phyloP scores from a whole-genome alignment of 495 filamentous ascomycete species.

The Aspergillus heteromorphus region DNA sequence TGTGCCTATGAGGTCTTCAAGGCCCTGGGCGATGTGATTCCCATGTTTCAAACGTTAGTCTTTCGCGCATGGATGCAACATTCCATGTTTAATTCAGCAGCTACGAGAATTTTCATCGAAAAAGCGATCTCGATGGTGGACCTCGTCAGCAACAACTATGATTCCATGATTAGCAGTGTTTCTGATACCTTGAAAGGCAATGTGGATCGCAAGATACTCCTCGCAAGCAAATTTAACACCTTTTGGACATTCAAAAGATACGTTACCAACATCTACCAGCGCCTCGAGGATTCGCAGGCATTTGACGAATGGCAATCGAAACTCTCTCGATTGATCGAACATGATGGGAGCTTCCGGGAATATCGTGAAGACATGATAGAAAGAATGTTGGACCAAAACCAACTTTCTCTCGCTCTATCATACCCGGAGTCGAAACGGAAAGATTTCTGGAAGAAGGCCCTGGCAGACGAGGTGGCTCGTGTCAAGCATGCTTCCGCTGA shows the following conservation, averaged over 20 bases:
- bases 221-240: not conserved
- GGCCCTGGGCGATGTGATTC: not conserved
- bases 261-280: not conserved
- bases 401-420: not conserved
- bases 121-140: not conserved
- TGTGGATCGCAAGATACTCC: not conserved
- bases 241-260: not conserved
- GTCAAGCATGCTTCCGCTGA: not conserved
- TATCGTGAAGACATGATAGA: not conserved
- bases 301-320: not conserved
- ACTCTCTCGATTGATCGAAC: not conserved
- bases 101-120: not conserved
- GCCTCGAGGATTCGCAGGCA: not conserved
- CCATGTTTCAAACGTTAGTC: not conserved
- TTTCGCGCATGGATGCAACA: not conserved
- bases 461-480: not conserved
- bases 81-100: not conserved
- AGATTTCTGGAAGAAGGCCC: not conserved
- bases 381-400: too few species aligned
- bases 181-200: not conserved
- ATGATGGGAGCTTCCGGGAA: not conserved
- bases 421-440: not conserved
- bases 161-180: not conserved
- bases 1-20: not conserved
- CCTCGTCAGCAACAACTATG: not conserved